Percentiles rank a stretch among this genome's conserved stretches.
These are phyloP conservation scores for Quercus rubra DNA, from an alignment of 306 rosid genomes.

Conservation along the genomic window DNA sequence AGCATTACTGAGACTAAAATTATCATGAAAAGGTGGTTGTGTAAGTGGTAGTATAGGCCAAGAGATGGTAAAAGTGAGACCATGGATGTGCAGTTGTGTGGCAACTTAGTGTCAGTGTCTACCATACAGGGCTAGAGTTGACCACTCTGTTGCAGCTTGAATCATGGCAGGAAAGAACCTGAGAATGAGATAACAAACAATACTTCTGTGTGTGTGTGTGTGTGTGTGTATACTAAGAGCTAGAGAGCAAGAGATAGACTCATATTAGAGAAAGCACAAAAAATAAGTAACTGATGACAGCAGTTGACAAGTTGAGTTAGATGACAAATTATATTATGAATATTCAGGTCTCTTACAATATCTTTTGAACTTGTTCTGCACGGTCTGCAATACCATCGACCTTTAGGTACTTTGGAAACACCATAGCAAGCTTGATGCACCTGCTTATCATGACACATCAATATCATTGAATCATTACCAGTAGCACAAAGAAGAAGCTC, in stretches of 20 bases:
- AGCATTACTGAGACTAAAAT: background rate
- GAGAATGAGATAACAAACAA: too few species aligned
- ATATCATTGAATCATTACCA: conserved; percentile 2
- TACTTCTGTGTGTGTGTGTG: background rate
- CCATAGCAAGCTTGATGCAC: conserved; percentile 79
- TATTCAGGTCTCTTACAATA: conserved; percentile 35
- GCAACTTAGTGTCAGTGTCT: background rate
- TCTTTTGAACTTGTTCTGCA: conserved; percentile 49
- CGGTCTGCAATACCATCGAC: conserved; percentile 63
- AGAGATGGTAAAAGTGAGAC: too few species aligned
- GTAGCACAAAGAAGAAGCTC: conserved; percentile 12
- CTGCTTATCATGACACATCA: conserved; percentile 33
- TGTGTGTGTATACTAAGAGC: background rate
- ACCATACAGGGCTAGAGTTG: background rate
- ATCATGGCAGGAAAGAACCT: background rate
- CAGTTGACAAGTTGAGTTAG: background rate
- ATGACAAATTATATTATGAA: background rate
- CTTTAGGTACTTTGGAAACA: conserved; percentile 51
- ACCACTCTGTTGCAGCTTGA: background rate
- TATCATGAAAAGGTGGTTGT: background rate
- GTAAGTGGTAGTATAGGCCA: too few species aligned
- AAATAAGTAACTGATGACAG: background rate
- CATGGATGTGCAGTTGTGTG: too few species aligned
- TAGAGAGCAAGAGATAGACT: background rate
- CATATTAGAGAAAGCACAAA: background rate